These are phyloP conservation scores for Moniliophthora roreri DNA, from an alignment of 1,284 basidiomycete species.

Conservation along the genomic window DNA sequence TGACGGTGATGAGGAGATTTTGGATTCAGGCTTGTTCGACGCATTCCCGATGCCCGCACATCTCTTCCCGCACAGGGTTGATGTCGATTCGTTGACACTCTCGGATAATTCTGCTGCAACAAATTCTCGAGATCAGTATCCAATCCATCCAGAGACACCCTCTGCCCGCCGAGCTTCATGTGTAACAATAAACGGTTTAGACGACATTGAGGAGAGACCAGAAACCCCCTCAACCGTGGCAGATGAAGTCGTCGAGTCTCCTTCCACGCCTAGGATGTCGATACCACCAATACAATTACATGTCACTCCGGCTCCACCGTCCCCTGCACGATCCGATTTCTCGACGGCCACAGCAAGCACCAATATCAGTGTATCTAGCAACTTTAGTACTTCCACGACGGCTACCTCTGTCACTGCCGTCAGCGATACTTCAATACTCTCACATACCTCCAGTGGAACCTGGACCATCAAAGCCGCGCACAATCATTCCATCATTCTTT, in stretches of 20 bases:
- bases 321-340: constrained; percentile 20
- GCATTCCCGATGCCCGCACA: constrained; percentile 35
- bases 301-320: constrained; percentile 7
- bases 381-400: constrained; percentile 25
- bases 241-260: background rate
- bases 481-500: constrained; percentile 58
- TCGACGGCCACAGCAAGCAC: constrained; percentile 7
- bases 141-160: constrained; percentile 28
- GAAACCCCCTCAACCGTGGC: background rate
- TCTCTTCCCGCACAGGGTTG: constrained; percentile 17
- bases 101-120: background rate
- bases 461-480: constrained; percentile 66
- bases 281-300: constrained; percentile 4
- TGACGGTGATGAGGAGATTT: constrained; percentile 44
- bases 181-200: constrained; percentile 16
- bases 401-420: constrained; percentile 8
- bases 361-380: constrained; percentile 6
- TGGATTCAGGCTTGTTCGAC: constrained; percentile 49
- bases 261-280: background rate
- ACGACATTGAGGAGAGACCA: constrained; percentile 3
- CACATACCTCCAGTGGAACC: constrained; percentile 20
- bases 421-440: constrained; percentile 6
- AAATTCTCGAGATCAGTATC: no score
- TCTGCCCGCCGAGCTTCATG: no score
- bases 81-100: background rate